phyloP scores from a whole-genome alignment of 2,329 filamentous ascomycete genomes.

The Fusarium duplospermum region DNA sequence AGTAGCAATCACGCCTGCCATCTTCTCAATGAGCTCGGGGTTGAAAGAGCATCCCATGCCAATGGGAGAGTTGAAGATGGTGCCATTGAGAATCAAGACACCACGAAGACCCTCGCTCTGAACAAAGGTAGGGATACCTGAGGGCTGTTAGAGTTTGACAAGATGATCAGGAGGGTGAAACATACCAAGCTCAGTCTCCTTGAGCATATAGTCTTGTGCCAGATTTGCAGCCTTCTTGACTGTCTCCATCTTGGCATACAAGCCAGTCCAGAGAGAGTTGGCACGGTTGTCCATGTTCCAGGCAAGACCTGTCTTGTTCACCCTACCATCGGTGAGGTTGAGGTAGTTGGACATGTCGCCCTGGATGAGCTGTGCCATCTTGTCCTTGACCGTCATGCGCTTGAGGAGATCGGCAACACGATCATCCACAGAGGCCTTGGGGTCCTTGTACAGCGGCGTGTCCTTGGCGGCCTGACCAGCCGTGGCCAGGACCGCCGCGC shows the following conservation, averaged over 20 bases:
- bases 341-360: slow-evolving; percentile 81
- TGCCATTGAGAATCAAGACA: slow-evolving; percentile 77
- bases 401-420: slow-evolving; percentile 75
- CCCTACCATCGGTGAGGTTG: slow-evolving; percentile 72
- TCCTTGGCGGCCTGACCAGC: slow-evolving; percentile 42
- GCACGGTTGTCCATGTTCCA: slow-evolving; percentile 74
- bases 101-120: slow-evolving; percentile 82
- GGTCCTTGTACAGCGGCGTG: slow-evolving; percentile 70
- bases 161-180: slow-evolving; percentile 45
- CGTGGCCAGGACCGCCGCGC: slow-evolving; percentile 39
- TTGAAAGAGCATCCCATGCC: slow-evolving; percentile 79
- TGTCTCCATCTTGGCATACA: slow-evolving; percentile 72
- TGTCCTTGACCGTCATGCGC: slow-evolving; percentile 81
- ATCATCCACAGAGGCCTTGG: slow-evolving; percentile 70
- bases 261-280: slow-evolving; percentile 79
- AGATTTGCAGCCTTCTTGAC: slow-evolving; percentile 71
- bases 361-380: slow-evolving; percentile 75
- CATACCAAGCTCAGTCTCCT: slow-evolving; percentile 54
- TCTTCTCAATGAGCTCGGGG: slow-evolving; percentile 70
- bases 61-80: slow-evolving; percentile 84
- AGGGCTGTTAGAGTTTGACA: not conserved
- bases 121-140: slow-evolving; percentile 77
- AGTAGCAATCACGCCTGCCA: slow-evolving; percentile 73
- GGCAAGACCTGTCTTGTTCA: slow-evolving; percentile 74
- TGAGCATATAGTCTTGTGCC: slow-evolving; percentile 75